Base-by-base conservation (phyloP, 2,329 filamentous ascomycete species). In the Aspergillus sp. region DNA sequence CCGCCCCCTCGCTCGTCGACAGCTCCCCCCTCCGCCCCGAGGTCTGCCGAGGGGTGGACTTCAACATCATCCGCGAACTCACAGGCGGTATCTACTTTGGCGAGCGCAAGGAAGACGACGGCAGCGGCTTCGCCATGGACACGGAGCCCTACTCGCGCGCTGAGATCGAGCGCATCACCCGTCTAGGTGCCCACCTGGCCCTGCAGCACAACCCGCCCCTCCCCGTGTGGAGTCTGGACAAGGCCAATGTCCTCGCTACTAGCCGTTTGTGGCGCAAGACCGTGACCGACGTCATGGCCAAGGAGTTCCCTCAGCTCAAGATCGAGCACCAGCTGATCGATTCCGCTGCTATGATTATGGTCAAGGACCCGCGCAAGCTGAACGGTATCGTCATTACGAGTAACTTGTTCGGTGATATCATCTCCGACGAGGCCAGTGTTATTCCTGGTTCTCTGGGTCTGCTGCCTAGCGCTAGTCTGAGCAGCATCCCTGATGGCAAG, bases 71-170 rank as follows among this genome's bases (percentile, higher is more conserved):
- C 65, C 91, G 94, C 53, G 94, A 98, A 80, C 80, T 97, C 56
- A 97, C 93, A 0, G 91, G 92, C 22, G 93, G 94, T 51, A 93
- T 97, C 78, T 97, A 98, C 84, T 98, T 98, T 78, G 93, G 94
- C 54, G 92, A 96, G 52, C 87, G 93, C 60, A 90, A 88, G 70
- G 93, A 97, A 84, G 80, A 81, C 43, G 80, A 88, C 72, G 89
- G 91, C 55, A 91, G 90, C 61, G 87, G 87, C 65, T 91, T 82
- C 64, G 93, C 94, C 1, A 83, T 88, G 79, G 94, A 98, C 80
- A 93, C 89, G 1, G 92, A 97, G 81, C 88, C 91, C 19, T 98
- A 97, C 84, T 90, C 89, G 51, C 86, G 91, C 46, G 77, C 84
- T 56, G 95, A 98, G 83, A 90, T 98, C 66, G 92, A 96, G 85